Evolutionary conservation across 108 stramenopile genomes (phyloP).

Genomic region (Mayamaea pseudoterrestris): DNA sequence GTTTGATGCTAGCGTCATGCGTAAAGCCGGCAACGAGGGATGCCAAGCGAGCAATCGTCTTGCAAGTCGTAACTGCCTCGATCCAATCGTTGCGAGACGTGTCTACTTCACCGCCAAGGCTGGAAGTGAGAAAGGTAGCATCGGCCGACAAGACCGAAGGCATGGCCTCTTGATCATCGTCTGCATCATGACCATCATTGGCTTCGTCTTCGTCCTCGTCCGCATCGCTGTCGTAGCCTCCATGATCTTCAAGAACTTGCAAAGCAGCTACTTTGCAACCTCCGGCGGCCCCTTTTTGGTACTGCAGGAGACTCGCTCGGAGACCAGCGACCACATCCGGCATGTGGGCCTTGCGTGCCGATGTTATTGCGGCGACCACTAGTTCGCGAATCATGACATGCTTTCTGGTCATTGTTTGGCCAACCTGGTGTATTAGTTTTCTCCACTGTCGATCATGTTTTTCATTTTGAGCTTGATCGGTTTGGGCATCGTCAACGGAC

Average conservation of each 20-base stretch:
- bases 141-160: conserved; percentile 49
- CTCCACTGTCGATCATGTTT: conserved; percentile 46
- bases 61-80: conserved; percentile 50
- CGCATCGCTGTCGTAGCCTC: conserved; percentile 43
- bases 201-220: conserved; percentile 50
- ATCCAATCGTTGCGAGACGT: conserved; percentile 64
- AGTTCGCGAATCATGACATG: conserved; percentile 42
- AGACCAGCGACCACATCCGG: conserved; percentile 52
- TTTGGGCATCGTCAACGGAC: conserved; percentile 38
- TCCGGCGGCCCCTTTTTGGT: conserved; percentile 49
- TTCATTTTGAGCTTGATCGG: conserved; percentile 28
- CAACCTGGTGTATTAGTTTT: conserved; percentile 45
- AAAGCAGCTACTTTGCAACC: conserved; percentile 52
- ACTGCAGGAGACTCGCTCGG: conserved; percentile 41
- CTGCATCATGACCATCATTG: conserved; percentile 23
- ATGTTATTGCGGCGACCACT: conserved; percentile 57
- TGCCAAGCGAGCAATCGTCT: conserved; percentile 57
- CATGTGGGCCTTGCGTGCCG: conserved; percentile 65
- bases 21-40: conserved; percentile 36
- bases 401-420: conserved; percentile 25
- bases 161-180: conserved; percentile 25
- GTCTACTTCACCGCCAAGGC: conserved; percentile 52
- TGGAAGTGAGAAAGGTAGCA: conserved; percentile 50
- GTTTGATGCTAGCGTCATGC: conserved; percentile 23
- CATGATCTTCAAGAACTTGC: conserved; percentile 46